Conservation (phyloP, 2,329 filamentous ascomycete genomes). For the Paecilomyces sp. region DNA sequence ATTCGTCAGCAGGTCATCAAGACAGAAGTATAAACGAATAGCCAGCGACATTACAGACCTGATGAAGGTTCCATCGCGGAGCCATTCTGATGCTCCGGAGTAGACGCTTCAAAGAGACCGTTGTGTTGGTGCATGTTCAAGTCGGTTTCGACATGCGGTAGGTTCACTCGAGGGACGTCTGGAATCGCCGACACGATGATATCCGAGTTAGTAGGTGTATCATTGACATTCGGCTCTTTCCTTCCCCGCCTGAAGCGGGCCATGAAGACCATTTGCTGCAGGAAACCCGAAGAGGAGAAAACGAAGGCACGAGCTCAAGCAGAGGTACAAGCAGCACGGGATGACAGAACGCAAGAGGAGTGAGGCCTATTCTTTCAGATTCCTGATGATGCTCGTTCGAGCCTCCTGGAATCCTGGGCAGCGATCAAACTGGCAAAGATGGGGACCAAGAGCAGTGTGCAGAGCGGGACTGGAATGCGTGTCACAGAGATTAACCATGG, state of each 20-base stretch:
- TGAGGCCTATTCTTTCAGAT: background rate
- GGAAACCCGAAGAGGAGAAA: conserved; percentile 4
- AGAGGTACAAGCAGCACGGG: background rate
- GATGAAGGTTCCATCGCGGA: conserved; percentile 10
- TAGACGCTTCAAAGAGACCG: conserved; percentile 25
- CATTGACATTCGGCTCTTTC: conserved; percentile 11
- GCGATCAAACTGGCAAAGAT: background rate
- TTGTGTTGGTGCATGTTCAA: conserved; percentile 38
- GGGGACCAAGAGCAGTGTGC: background rate
- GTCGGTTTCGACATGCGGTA: conserved; percentile 34
- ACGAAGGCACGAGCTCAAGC: conserved; percentile 3
- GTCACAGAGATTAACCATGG: conserved; percentile 2
- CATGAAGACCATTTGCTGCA: conserved; percentile 9
- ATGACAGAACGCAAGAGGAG: background rate
- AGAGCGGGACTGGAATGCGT: background rate
- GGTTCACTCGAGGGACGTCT: conserved; percentile 29
- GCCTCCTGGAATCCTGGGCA: background rate
- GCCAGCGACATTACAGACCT: conserved; percentile 3
- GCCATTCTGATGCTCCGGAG: conserved; percentile 18
- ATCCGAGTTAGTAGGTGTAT: conserved; percentile 20
- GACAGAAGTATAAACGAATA: conserved; percentile 13
- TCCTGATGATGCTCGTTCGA: background rate
- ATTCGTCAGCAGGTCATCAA: conserved; percentile 6
- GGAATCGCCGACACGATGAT: conserved; percentile 11
- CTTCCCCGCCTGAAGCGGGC: conserved; percentile 23